Evolutionary conservation across 129 eudicot species (phyloP), one percentile per base, ranked within the genome.

Genomic region (Solidago caesia): DNA sequence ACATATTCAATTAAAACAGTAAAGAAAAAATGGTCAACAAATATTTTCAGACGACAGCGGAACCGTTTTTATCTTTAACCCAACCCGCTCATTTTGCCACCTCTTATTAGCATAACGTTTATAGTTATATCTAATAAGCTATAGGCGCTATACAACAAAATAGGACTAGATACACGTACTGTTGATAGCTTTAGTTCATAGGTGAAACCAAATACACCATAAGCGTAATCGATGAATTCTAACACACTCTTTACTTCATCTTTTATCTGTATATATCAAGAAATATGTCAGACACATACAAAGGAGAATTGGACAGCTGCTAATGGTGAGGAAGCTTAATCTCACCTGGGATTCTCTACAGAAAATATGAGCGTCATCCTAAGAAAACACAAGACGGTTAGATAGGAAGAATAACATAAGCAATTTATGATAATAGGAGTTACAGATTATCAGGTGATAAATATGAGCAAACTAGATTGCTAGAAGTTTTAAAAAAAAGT

Each of bases 291-390:
- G 47, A 71, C 16, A 45, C 7, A 42, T 7, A 49, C 52, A 83
- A 44, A 70, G 27, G 65, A 41, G 16, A 16, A 61, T 27, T 51
- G 6, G 21, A 62, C 15, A 55, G n/a, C 3, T 25, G 13, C 8
- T 42, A 58, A 68, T 5, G 11, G 71, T 73, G 42, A 83, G 15
- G 42, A 74, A 46, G 62, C 62, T 60, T 5, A 6, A 82, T 55
- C 82, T 84, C 79, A 88, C 97, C 87, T 95, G 99, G 57, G 94
- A 84, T 80, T 95, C 96, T 85, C 97, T 85, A 83, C 99, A 95
- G 85, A 95, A 95, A 75, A 95, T 95, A 80, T 95, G 99, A 7
- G 99, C 99, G 85, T 95, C 99, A 77, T 95, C 99, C 99, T 95
- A 84, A 15, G 2, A 76, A 58, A 59, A 56, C 21, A 67, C 25